These are phyloP conservation scores for Paraconiothyrium brasiliense DNA, from an alignment of 2,329 filamentous ascomycete genomes.

Conservation along the genomic window DNA sequence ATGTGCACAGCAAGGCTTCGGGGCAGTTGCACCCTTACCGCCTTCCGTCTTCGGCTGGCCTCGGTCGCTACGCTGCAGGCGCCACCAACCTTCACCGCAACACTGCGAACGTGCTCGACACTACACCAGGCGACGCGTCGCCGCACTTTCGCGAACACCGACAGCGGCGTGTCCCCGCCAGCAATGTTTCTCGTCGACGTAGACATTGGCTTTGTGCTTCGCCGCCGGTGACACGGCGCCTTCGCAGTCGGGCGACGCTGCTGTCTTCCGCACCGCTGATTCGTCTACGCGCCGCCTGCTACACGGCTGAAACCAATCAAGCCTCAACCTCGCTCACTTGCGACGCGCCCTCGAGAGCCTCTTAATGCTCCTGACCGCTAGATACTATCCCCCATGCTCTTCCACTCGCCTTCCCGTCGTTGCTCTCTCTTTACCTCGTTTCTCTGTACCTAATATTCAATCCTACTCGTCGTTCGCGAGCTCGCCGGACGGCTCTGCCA, in stretches of 20 bases:
- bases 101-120: slow-evolving; percentile 11
- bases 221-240: slow-evolving; percentile 34
- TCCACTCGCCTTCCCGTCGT: slow-evolving; percentile 33
- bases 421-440: slow-evolving; percentile 38
- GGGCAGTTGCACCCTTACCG: slow-evolving; percentile 21
- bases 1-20: slow-evolving; percentile 3
- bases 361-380: slow-evolving; percentile 46
- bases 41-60: slow-evolving; percentile 29
- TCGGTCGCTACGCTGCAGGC: slow-evolving; percentile 21
- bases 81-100: slow-evolving; percentile 31
- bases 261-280: slow-evolving; percentile 32
- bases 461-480: slow-evolving; percentile 44
- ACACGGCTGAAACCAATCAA: slow-evolving; percentile 47
- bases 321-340: slow-evolving; percentile 42
- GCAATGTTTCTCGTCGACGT: slow-evolving; percentile 8
- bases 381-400: slow-evolving; percentile 35
- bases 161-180: slow-evolving; percentile 3
- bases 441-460: slow-evolving; percentile 43
- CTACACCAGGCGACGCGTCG: slow-evolving; percentile 1
- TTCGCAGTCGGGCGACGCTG: slow-evolving; percentile 17
- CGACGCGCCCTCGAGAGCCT: slow-evolving; percentile 43
- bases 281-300: slow-evolving; percentile 38
- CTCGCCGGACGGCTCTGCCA: slow-evolving; percentile 50
- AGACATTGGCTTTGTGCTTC: neutral
- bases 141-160: slow-evolving; percentile 4